Percentiles rank a stretch among this genome's conserved stretches.
phyloP scores from a whole-genome alignment of 345 rosid species.

The Gossypium rotundifolium region DNA sequence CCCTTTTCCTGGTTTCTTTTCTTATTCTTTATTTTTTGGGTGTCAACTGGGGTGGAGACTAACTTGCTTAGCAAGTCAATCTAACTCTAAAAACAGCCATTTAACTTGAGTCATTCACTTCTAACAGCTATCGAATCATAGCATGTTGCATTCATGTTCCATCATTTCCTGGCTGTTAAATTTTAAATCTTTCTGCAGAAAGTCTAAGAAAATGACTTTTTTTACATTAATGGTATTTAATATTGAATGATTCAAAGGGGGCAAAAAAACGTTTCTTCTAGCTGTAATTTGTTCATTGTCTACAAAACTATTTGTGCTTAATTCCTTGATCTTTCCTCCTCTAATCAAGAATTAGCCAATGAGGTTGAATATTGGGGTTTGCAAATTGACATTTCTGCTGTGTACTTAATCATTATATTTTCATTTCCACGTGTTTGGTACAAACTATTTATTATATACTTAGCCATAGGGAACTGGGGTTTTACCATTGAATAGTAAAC shows the following conservation, averaged over 20 bases:
- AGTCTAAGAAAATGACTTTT: not conserved
- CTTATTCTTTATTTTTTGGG: not conserved
- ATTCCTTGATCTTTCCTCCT: not conserved
- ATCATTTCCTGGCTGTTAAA: not conserved
- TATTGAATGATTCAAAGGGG: not conserved
- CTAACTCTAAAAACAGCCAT: not conserved
- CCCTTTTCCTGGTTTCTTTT: not conserved
- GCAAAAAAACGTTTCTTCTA: not conserved
- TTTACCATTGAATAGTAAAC: conserved; percentile 12
- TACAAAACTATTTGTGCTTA: not conserved
- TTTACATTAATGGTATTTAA: conserved; percentile 3
- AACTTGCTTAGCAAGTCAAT: conserved; percentile 25
- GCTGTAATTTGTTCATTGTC: conserved; percentile 16
- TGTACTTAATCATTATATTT: not conserved
- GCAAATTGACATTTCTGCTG: not conserved
- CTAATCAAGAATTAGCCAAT: not conserved
- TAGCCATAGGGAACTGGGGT: not conserved
- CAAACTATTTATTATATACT: not conserved
- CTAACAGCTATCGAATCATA: not conserved
- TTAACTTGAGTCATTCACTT: not conserved
- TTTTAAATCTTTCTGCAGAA: not conserved
- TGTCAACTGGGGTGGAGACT: not conserved
- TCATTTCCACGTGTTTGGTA: not conserved
- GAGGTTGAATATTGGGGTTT: conserved; percentile 7
- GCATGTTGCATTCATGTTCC: not conserved